These are phyloP conservation scores for Populus alba DNA, from an alignment of 345 rosid genomes.

Conservation along the genomic window DNA sequence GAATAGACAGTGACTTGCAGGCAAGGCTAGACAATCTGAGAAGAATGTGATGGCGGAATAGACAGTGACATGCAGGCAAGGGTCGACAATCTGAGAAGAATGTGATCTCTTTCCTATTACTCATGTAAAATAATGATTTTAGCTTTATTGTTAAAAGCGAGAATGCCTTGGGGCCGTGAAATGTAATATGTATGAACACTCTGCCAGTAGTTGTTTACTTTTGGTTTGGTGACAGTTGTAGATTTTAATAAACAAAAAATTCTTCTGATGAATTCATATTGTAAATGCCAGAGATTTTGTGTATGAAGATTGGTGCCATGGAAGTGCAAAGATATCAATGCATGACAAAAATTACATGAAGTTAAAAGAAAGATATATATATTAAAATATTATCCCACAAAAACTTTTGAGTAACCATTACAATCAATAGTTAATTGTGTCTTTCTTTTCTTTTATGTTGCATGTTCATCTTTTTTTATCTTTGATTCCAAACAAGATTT, in stretches of 20 bases:
- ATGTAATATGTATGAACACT: constrained; percentile 22
- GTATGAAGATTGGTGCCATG: too few relatives aligned
- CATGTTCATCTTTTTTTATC: too few relatives aligned
- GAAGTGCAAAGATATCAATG: too few relatives aligned
- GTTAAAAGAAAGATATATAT: too few relatives aligned
- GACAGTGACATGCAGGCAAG: constrained; percentile 84
- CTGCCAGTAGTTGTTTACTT: background rate
- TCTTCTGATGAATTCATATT: background rate
- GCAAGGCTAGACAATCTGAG: constrained; percentile 87
- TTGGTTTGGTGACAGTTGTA: background rate
- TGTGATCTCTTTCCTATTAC: constrained; percentile 36
- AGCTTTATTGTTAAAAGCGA: background rate
- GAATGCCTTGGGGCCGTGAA: constrained; percentile 22
- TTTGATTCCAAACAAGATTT: too few relatives aligned
- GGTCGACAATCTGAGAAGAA: constrained; percentile 77
- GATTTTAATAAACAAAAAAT: background rate
- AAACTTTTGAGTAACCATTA: too few relatives aligned
- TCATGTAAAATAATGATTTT: constrained; percentile 25
- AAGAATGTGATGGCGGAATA: constrained; percentile 69
- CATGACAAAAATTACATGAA: too few relatives aligned
- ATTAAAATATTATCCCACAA: too few relatives aligned
- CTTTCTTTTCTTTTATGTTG: too few relatives aligned
- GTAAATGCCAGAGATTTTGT: too few relatives aligned
- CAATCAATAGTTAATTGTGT: too few relatives aligned
- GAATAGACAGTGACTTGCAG: constrained; percentile 80